These are phyloP conservation scores for Gillenia trifoliata DNA, from an alignment of 306 rosid species.

Conservation along the genomic window DNA sequence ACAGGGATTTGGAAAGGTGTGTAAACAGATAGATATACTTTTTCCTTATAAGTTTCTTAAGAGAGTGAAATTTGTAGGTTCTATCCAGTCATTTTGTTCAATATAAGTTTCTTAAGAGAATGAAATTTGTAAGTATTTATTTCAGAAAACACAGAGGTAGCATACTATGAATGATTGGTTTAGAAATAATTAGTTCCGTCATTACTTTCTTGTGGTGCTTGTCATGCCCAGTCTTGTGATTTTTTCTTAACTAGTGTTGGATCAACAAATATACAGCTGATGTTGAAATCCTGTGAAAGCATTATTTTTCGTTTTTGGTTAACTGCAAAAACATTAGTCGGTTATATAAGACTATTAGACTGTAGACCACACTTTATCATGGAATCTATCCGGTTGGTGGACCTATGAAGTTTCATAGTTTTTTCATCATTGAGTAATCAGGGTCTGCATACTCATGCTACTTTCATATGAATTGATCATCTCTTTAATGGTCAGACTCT, in stretches of 20 bases:
- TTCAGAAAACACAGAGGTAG: neutral
- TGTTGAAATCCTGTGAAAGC: neutral
- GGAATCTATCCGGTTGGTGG: neutral
- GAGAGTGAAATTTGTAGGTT: neutral
- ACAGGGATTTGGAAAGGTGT: constrained; percentile 62
- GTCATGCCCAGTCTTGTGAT: neutral
- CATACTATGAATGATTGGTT: neutral
- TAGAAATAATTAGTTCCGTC: neutral
- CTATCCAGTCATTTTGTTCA: neutral
- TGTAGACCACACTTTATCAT: neutral
- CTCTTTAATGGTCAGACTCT: neutral
- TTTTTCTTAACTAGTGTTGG: neutral
- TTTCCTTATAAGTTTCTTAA: neutral
- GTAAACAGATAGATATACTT: constrained; percentile 15
- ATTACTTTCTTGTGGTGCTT: neutral
- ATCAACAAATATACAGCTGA: neutral
- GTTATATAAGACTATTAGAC: neutral
- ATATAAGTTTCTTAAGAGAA: neutral
- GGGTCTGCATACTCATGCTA: neutral
- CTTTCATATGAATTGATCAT: neutral
- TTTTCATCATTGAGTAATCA: neutral
- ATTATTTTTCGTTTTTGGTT: neutral
- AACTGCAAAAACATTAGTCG: neutral
- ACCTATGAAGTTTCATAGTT: neutral
- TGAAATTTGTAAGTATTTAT: neutral